Percentiles rank a stretch among this genome's conserved stretches.
Conservation (phyloP, 176 grass and related monocot species). For the maize (Zea mays) region DNA sequence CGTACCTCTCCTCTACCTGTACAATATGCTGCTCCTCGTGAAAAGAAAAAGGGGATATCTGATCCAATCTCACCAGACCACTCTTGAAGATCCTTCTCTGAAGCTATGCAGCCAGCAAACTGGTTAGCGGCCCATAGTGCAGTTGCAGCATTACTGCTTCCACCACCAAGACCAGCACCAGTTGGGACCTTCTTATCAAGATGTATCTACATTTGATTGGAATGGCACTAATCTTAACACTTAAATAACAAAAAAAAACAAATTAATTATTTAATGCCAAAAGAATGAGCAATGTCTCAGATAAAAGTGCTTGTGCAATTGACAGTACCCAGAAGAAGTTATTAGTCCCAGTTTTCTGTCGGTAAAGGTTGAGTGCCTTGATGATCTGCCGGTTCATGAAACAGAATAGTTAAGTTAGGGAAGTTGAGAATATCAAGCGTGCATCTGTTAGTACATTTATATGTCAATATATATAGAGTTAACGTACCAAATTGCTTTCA, state of each 20-base stretch:
- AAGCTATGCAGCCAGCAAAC: constrained; percentile 86
- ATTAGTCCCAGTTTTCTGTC: constrained; percentile 88
- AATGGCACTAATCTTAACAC: constrained; percentile 13
- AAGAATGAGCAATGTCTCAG: not conserved
- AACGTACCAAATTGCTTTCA: constrained; percentile 84
- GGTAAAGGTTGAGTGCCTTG: constrained; percentile 93
- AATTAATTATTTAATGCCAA: not conserved
- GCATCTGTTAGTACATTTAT: constrained; percentile 2
- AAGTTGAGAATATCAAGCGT: constrained; percentile 21
- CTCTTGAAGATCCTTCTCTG: constrained; percentile 92
- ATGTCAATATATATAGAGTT: not conserved
- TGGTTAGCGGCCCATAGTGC: constrained; percentile 98
- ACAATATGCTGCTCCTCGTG: constrained; percentile 87
- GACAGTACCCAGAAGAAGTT: constrained; percentile 88
- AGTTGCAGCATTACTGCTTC: constrained; percentile 98
- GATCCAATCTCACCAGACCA: constrained; percentile 99
- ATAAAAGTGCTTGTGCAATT: constrained; percentile 8
- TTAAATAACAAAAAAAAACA: constrained; percentile 3
- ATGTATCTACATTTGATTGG: constrained; percentile 65
- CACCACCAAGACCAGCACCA: constrained; percentile 97
- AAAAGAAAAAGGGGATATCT: constrained; percentile 98
- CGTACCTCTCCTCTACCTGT: constrained; percentile 95
- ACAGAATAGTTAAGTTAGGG: constrained; percentile 22
- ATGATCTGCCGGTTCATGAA: constrained; percentile 68
- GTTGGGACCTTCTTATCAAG: constrained; percentile 98